phyloP scores from a whole-genome alignment of 2,329 filamentous ascomycete species.

The Neocatenulostroma microsporum region DNA sequence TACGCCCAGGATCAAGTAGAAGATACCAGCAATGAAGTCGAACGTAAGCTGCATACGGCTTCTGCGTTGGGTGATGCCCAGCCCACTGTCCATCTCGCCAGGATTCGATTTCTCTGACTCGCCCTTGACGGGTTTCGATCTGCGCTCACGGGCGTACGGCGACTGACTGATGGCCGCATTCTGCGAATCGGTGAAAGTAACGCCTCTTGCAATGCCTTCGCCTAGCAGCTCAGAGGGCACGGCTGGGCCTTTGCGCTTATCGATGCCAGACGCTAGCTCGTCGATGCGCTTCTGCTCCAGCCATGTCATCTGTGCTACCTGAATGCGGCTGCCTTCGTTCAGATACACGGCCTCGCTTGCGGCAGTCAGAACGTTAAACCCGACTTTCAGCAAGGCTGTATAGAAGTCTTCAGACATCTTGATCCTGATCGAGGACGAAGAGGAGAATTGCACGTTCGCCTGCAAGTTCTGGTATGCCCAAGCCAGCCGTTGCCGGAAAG shows the following conservation, averaged over 20 bases:
- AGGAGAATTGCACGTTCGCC: conserved; percentile 76
- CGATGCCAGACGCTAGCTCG: conserved; percentile 56
- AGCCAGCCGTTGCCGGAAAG: conserved; percentile 53
- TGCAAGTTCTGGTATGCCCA: conserved; percentile 84
- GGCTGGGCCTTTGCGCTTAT: conserved; percentile 29
- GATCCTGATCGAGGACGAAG: conserved; percentile 57
- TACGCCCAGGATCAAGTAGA: conserved; percentile 54
- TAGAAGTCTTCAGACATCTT: conserved; percentile 93
- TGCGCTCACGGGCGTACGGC: conserved; percentile 62
- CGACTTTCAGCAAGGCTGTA: conserved; percentile 75
- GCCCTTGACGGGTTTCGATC: conserved; percentile 28
- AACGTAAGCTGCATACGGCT: conserved; percentile 68
- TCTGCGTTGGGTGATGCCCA: conserved; percentile 71
- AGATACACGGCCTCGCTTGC: conserved; percentile 94
- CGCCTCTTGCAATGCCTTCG: conserved; percentile 32
- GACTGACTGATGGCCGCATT: conserved; percentile 29
- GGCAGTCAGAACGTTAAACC: conserved; percentile 82
- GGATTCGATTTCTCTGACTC: conserved; percentile 17
- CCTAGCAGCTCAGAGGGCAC: conserved; percentile 38
- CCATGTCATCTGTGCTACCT: conserved; percentile 73
- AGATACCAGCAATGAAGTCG: conserved; percentile 70
- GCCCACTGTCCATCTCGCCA: conserved; percentile 48
- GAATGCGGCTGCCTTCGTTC: conserved; percentile 75
- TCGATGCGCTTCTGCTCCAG: conserved; percentile 77
- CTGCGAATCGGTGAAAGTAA: conserved; percentile 29